These are phyloP conservation scores for Schizochytrium sp. DNA, from an alignment of 108 stramenopile genomes.

Conservation along the genomic window DNA sequence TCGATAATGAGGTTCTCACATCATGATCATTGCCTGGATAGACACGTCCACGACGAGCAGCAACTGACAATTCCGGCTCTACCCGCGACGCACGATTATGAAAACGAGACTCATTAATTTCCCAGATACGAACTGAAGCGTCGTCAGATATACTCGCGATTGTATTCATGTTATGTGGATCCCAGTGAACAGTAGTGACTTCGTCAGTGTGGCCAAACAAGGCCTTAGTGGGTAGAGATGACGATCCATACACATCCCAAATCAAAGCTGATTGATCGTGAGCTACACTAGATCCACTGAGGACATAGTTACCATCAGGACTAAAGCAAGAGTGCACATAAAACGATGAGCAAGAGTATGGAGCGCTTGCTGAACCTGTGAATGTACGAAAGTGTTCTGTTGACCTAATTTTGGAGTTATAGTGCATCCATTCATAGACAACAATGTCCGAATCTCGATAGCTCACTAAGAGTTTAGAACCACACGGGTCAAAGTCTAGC, in stretches of 20 bases:
- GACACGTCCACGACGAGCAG: too few species aligned
- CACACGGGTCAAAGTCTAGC: slow-evolving; percentile 14
- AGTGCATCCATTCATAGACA: slow-evolving; percentile 56
- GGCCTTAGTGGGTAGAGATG: background rate
- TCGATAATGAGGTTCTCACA: too few species aligned
- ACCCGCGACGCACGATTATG: background rate
- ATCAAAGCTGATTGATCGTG: background rate
- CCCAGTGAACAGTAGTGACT: slow-evolving; percentile 20
- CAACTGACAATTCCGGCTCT: background rate
- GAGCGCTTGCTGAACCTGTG: background rate
- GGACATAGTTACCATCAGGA: background rate
- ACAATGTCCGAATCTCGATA: slow-evolving; percentile 38
- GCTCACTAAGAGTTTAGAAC: slow-evolving; percentile 41
- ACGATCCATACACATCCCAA: slow-evolving; percentile 2
- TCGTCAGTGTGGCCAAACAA: slow-evolving; percentile 28
- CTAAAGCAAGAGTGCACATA: slow-evolving; percentile 23
- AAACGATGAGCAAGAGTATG: slow-evolving; percentile 57
- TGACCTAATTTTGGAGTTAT: background rate
- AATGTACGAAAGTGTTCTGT: slow-evolving; percentile 42
- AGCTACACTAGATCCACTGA: slow-evolving; percentile 36
- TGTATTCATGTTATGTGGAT: background rate
- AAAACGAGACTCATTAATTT: slow-evolving; percentile 1
- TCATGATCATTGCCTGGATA: too few species aligned
- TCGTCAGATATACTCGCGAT: slow-evolving; percentile 49
- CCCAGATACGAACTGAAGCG: slow-evolving; percentile 23